Conservation (phyloP, 2,329 filamentous ascomycete genomes). For the Tothia fuscella region DNA sequence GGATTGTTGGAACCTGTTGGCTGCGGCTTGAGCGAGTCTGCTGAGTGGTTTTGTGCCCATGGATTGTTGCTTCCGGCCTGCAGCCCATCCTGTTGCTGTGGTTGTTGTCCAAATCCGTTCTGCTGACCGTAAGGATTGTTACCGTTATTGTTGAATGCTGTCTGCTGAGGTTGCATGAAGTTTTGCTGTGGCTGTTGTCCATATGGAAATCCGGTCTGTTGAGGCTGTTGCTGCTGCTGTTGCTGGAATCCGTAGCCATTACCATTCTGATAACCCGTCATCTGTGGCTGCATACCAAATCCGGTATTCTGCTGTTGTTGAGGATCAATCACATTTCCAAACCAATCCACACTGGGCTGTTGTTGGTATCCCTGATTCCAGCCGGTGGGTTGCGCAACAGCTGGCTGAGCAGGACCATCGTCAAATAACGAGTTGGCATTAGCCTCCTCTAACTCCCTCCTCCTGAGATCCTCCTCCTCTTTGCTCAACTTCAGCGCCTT, state of each 20-base stretch:
- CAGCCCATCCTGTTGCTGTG: slow-evolving; percentile 46
- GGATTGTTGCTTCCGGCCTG: slow-evolving; percentile 88
- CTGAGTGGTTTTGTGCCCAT: slow-evolving; percentile 52
- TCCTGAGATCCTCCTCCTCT: slow-evolving; percentile 81
- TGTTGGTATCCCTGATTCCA: slow-evolving; percentile 98
- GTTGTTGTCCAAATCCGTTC: slow-evolving; percentile 28
- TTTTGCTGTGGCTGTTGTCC: slow-evolving; percentile 31
- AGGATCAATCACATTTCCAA: slow-evolving; percentile 83
- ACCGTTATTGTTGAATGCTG: slow-evolving; percentile 35
- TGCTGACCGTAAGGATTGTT: slow-evolving; percentile 52
- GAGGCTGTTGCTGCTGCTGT: slow-evolving; percentile 38
- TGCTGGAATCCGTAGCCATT: slow-evolving; percentile 54
- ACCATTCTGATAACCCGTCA: slow-evolving; percentile 56
- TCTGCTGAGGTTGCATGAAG: slow-evolving; percentile 43
- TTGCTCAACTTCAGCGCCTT: slow-evolving; percentile 93
- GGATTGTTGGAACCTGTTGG: slow-evolving; percentile 97
- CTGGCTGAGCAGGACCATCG: slow-evolving; percentile 51
- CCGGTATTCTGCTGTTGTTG: slow-evolving; percentile 50
- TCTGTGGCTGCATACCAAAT: slow-evolving; percentile 54
- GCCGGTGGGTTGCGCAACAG: slow-evolving; percentile 69
- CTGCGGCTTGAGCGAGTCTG: slow-evolving; percentile 63
- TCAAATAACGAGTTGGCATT: slow-evolving; percentile 86
- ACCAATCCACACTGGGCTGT: slow-evolving; percentile 91
- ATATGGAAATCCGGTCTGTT: slow-evolving; percentile 44
- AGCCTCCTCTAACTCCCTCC: slow-evolving; percentile 72